Evolutionary conservation across 495 filamentous ascomycete genomes (phyloP), one percentile per base, ranked within the genome.

Genomic region (Podospora fimiseda): DNA sequence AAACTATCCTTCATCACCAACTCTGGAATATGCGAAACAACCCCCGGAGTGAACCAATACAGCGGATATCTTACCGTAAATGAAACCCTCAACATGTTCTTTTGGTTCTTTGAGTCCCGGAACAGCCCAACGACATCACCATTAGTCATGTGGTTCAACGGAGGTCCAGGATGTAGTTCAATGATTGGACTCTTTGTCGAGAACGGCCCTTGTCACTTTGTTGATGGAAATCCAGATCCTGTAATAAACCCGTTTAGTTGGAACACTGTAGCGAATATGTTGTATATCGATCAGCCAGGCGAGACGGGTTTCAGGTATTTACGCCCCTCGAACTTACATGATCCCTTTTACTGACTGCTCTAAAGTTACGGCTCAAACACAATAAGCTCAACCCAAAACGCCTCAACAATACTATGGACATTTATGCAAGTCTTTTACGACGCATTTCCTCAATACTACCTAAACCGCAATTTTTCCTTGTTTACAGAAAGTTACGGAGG

Each of bases 111-210:
- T 60, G 76, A 79, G 55, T 64, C 77, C 11, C 71, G 78, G 5
- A 68, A 74, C 19, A 72, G 70, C 51, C 74, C 79, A 1, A 52
- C 65, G 1, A 76, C 66, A 3, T 75, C 76, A 15, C 79, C 79
- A 0, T 67, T 82, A 9, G 72, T 70, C 6, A 67, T 70, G 13
- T 83, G 76, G 72, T 73, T 82, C 54, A 81, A 81, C 45, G 80
- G 81, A 13, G 83, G 82, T 0, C 81, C 82, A 0, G 82, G 82
- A 14, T 77, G 72, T 39, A 77, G 74, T 2, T 77, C 74, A 1
- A 78, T 85, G 74, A 79, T 83, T 51, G 83, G 82, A 13, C 64
- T 85, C 8, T 75, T 87, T 57, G 62, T 65, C 53, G 82, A 86
- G 59, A 80, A 81, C 59, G 83, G 82, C 0, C 83, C 83, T 2